These are phyloP conservation scores for Annulohypoxylon moriforme DNA, from an alignment of 495 filamentous ascomycete species.

Conservation along the genomic window DNA sequence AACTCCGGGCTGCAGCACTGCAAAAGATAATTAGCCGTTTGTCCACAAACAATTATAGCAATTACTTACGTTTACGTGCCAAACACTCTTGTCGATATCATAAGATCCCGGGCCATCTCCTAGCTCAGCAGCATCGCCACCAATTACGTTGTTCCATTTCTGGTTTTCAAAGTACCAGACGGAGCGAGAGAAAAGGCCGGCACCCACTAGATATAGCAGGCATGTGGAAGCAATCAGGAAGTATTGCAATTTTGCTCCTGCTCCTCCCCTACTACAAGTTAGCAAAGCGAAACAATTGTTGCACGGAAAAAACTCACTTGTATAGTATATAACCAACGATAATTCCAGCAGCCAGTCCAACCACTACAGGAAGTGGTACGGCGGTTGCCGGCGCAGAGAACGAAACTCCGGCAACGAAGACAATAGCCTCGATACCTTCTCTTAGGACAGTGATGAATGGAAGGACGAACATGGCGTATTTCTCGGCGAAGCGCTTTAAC, in stretches of 20 bases:
- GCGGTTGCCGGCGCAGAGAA: slow-evolving; percentile 77
- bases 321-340: slow-evolving; percentile 79
- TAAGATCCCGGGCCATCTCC: slow-evolving; percentile 88
- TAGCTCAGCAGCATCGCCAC: slow-evolving; percentile 78
- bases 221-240: slow-evolving; percentile 87
- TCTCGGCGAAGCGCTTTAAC: slow-evolving; percentile 74
- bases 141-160: slow-evolving; percentile 72
- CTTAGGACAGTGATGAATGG: slow-evolving; percentile 87
- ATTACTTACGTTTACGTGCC: slow-evolving; percentile 84
- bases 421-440: slow-evolving; percentile 83
- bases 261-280: slow-evolving; percentile 54
- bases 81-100: slow-evolving; percentile 84
- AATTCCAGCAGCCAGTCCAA: slow-evolving; percentile 71
- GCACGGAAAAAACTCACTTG: slow-evolving; percentile 64
- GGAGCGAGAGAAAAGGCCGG: slow-evolving; percentile 80
- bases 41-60: background rate
- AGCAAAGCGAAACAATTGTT: slow-evolving; percentile 16
- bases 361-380: slow-evolving; percentile 78
- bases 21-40: background rate
- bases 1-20: slow-evolving; percentile 80
- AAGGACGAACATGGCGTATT: slow-evolving; percentile 83
- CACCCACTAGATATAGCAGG: slow-evolving; percentile 87
- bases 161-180: slow-evolving; percentile 78
- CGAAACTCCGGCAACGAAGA: slow-evolving; percentile 84
- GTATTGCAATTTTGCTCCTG: slow-evolving; percentile 73